A percentile compares a stretch with the other conserved stretches of the same genome.
Conservation (phyloP, 768 basidiomycete genomes). For the Nidularia pulvinata region DNA sequence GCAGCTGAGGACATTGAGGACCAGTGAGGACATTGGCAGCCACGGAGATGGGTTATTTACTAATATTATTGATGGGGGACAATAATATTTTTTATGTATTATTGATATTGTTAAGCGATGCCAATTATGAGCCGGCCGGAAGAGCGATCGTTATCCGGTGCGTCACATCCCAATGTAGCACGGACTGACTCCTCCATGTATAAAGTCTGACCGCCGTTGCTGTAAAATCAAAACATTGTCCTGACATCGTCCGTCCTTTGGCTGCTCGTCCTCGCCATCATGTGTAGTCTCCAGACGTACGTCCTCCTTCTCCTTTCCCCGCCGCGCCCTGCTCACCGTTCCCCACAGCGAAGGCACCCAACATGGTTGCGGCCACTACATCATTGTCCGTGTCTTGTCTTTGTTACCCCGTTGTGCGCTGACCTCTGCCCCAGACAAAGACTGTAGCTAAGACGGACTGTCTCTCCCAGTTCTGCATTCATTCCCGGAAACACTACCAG, state of each 20-base stretch:
- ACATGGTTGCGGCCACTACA: slow-evolving; percentile 82
- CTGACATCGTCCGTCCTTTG: slow-evolving; percentile 2
- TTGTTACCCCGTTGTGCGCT: slow-evolving; percentile 5
- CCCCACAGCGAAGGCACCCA: slow-evolving; percentile 67
- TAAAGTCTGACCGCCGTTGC: not conserved
- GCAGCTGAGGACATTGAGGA: slow-evolving; percentile 21
- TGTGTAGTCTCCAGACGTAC: slow-evolving; percentile 62
- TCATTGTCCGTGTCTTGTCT: slow-evolving; percentile 45
- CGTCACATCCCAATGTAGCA: too few species aligned
- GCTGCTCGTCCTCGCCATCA: slow-evolving; percentile 10
- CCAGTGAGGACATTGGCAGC: not conserved
- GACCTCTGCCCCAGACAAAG: slow-evolving; percentile 36
- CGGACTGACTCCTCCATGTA: not conserved
- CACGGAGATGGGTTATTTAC: too few species aligned
- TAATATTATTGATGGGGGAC: too few species aligned
- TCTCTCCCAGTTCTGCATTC: slow-evolving; percentile 36
- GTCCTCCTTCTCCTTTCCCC: slow-evolving; percentile 15
- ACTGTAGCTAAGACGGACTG: slow-evolving; percentile 58
- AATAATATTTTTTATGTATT: too few species aligned
- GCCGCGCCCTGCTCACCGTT: slow-evolving; percentile 13
- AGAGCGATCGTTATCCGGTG: too few species aligned
- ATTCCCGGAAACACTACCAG: slow-evolving; percentile 23
- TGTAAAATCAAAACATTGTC: too few species aligned
- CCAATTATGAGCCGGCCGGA: too few species aligned
- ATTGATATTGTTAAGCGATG: too few species aligned